phyloP scores from a whole-genome alignment of 805 yeast species.

The Wickerhamiella lipophila region DNA sequence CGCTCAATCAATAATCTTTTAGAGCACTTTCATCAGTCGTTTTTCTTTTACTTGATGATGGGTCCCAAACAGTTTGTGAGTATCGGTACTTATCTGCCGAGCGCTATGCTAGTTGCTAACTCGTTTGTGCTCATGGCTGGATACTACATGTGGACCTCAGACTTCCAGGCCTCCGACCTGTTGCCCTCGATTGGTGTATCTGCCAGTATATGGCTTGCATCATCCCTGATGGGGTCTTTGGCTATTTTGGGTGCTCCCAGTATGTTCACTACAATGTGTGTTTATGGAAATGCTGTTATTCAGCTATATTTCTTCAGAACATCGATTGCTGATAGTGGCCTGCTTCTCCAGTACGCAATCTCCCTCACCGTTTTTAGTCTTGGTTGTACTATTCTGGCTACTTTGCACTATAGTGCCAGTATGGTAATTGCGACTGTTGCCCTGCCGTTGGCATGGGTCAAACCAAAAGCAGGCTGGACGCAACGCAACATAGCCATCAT shows the following conservation, averaged over 20 bases:
- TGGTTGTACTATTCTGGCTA: conserved; percentile 57
- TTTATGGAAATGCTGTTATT: not conserved
- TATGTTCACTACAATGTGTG: not conserved
- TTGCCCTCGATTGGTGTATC: conserved; percentile 27
- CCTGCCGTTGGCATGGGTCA: conserved; percentile 59
- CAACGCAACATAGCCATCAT: conserved; percentile 22
- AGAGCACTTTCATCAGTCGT: conserved; percentile 95
- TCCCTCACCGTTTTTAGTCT: conserved; percentile 54
- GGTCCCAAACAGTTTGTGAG: conserved; percentile 75
- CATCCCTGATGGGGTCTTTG: conserved; percentile 1
- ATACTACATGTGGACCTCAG: conserved; percentile 23
- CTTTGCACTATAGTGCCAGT: conserved; percentile 76
- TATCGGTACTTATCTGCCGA: conserved; percentile 83
- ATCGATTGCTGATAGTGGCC: conserved; percentile 3
- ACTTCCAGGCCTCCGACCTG: conserved; percentile 21
- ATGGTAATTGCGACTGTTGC: conserved; percentile 55
- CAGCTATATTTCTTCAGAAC: conserved; percentile 3
- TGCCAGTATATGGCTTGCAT: conserved; percentile 19
- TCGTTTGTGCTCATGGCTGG: conserved; percentile 61
- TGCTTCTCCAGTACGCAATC: conserved; percentile 24
- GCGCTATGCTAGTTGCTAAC: conserved; percentile 60
- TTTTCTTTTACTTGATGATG: conserved; percentile 76
- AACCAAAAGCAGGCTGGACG: conserved; percentile 23
- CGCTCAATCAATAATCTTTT: conserved; percentile 82
- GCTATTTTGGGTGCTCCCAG: conserved; percentile 2